These are phyloP conservation scores for Ceraceosorus guamensis DNA, from an alignment of 1,284 basidiomycete genomes.

Conservation along the genomic window DNA sequence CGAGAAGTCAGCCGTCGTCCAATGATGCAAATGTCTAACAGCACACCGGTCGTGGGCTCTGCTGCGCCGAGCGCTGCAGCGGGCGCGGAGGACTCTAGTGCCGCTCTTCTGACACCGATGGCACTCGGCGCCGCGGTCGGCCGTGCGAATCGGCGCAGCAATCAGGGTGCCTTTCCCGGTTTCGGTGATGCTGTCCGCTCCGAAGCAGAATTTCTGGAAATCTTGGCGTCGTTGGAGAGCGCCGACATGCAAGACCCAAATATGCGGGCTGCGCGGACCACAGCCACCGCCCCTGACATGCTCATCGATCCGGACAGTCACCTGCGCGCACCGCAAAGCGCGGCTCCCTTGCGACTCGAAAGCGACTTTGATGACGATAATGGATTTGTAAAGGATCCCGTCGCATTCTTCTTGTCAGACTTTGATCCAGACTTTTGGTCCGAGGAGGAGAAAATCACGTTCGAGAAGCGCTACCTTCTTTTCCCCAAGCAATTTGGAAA, in stretches of 20 bases:
- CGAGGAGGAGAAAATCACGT: constrained; percentile 70
- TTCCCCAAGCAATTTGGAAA: constrained; percentile 87
- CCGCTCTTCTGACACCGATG: constrained; percentile 3
- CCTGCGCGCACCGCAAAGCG: no score
- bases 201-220: constrained; percentile 94
- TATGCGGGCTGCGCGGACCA: constrained; percentile 73
- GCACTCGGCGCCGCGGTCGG: constrained; percentile 5
- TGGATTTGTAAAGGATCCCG: constrained; percentile 69
- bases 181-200: constrained; percentile 85
- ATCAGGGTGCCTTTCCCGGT: constrained; percentile 26
- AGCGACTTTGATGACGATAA: constrained; percentile 73
- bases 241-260: constrained; percentile 87
- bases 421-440: constrained; percentile 60
- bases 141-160: constrained; percentile 27
- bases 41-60: constrained; percentile 19
- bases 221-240: constrained; percentile 82
- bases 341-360: constrained; percentile 52
- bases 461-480: constrained; percentile 71
- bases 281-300: constrained; percentile 91
- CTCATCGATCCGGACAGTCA: constrained; percentile 57
- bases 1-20: constrained; percentile 12
- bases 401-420: constrained; percentile 55
- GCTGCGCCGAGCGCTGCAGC: constrained; percentile 16
- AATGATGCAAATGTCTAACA: constrained; percentile 12
- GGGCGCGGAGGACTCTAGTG: not conserved